These are phyloP conservation scores for Hypoxylon cercidicola DNA, from an alignment of 495 filamentous ascomycete species.

Conservation along the genomic window DNA sequence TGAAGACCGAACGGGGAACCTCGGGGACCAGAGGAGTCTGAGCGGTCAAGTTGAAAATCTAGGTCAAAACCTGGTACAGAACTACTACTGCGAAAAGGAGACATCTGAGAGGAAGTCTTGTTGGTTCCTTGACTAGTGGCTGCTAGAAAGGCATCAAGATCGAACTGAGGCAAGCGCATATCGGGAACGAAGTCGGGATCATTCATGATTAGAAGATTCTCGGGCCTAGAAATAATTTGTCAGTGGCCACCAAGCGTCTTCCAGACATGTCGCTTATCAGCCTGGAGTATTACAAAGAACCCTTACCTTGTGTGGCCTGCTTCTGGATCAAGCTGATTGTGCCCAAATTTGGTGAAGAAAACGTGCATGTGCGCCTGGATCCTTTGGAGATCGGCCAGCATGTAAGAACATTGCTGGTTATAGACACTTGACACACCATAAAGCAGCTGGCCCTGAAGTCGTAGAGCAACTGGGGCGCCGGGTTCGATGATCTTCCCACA, in stretches of 20 bases:
- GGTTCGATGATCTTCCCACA: constrained; percentile 87
- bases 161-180: constrained; percentile 64
- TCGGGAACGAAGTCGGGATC: constrained; percentile 89
- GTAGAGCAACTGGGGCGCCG: constrained; percentile 87
- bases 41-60: constrained; percentile 31
- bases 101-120: constrained; percentile 61
- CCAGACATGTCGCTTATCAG: not conserved
- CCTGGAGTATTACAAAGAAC: not conserved
- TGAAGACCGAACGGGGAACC: constrained; percentile 38
- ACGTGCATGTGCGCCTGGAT: constrained; percentile 77
- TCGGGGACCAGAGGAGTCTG: constrained; percentile 21
- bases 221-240: constrained; percentile 65
- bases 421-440: constrained; percentile 88
- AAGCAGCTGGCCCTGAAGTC: constrained; percentile 90
- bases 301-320: constrained; percentile 78
- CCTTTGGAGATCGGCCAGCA: constrained; percentile 80
- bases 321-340: constrained; percentile 71
- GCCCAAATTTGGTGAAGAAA: constrained; percentile 62
- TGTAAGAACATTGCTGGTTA: constrained; percentile 85
- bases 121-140: constrained; percentile 50
- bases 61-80: constrained; percentile 26
- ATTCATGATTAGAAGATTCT: constrained; percentile 80
- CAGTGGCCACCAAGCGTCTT: not conserved
- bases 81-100: constrained; percentile 40
- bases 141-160: constrained; percentile 60